These are phyloP conservation scores for Botrytis porri DNA, from an alignment of 2,329 filamentous ascomycete species.

Conservation along the genomic window DNA sequence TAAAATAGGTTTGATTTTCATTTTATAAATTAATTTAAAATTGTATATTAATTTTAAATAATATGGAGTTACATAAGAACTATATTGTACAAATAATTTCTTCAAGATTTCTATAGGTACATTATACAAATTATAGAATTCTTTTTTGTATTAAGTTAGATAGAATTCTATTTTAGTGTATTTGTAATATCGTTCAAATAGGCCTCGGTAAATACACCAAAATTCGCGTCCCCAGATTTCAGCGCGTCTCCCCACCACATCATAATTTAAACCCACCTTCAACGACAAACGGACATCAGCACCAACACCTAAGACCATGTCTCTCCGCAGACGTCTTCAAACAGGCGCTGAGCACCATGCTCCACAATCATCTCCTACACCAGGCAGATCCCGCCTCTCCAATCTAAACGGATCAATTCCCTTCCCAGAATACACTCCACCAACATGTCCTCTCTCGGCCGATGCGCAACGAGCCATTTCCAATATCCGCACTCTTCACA, in stretches of 20 bases:
- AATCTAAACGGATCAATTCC: conserved; percentile 26
- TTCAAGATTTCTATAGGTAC: too few species aligned
- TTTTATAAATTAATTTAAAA: too few species aligned
- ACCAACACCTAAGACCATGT: conserved; percentile 22
- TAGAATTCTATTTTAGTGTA: too few species aligned
- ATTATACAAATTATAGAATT: too few species aligned
- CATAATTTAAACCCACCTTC: neutral
- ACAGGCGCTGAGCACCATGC: conserved; percentile 22
- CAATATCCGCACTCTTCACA: conserved; percentile 43
- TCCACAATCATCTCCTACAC: conserved; percentile 27
- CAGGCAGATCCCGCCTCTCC: conserved; percentile 20
- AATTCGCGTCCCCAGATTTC: conserved; percentile 8
- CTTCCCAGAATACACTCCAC: conserved; percentile 52
- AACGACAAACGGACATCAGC: neutral
- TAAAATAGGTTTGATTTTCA: too few species aligned
- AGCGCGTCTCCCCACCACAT: conserved; percentile 12
- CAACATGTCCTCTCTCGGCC: conserved; percentile 49
- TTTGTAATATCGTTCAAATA: too few species aligned
- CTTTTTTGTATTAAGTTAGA: too few species aligned
- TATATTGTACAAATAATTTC: too few species aligned
- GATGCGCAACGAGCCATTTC: conserved; percentile 47
- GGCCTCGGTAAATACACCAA: too few species aligned
- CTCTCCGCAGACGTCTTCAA: conserved; percentile 28
- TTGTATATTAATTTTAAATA: too few species aligned
- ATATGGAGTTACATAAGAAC: too few species aligned